A percentile compares a stretch with the other conserved stretches of the same genome.
Evolutionary conservation across 129 eudicot genomes (phyloP).

Genomic region (Ambrosia artemisiifolia): DNA sequence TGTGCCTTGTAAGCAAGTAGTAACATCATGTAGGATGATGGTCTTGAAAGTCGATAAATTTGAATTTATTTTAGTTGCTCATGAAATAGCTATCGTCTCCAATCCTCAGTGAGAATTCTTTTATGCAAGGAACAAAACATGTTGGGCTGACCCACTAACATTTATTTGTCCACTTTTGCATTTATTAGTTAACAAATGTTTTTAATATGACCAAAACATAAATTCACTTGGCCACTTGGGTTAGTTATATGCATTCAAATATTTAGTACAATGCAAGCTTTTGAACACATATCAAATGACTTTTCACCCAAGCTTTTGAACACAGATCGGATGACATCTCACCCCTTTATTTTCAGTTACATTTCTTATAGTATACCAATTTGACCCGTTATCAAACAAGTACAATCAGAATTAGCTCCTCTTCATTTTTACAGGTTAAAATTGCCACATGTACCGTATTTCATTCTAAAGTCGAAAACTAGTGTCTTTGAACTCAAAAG

Average conservation of each 20-base stretch:
- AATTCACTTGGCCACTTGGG: not conserved
- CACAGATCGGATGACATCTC: not conserved
- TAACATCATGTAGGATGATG: constrained; percentile 6
- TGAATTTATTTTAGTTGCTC: constrained; percentile 8
- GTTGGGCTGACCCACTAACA: not conserved
- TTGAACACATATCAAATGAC: not conserved
- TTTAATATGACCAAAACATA: not conserved
- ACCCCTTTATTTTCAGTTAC: not conserved
- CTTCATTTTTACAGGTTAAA: not conserved
- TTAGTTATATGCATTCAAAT: not conserved
- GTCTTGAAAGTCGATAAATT: not conserved
- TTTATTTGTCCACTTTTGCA: not conserved
- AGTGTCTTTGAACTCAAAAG: not conserved
- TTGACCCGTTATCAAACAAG: not conserved
- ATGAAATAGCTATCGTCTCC: not conserved
- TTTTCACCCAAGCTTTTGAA: not conserved
- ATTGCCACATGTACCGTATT: not conserved
- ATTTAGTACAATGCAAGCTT: not conserved
- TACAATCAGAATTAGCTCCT: not conserved
- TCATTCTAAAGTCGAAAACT: not conserved
- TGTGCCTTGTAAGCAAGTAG: not conserved
- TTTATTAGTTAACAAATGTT: not conserved
- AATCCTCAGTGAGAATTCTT: not conserved
- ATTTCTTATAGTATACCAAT: not conserved
- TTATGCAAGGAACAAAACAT: not conserved